Base-by-base conservation (phyloP, 2,329 filamentous ascomycete genomes). In the Exophiala sideris region DNA sequence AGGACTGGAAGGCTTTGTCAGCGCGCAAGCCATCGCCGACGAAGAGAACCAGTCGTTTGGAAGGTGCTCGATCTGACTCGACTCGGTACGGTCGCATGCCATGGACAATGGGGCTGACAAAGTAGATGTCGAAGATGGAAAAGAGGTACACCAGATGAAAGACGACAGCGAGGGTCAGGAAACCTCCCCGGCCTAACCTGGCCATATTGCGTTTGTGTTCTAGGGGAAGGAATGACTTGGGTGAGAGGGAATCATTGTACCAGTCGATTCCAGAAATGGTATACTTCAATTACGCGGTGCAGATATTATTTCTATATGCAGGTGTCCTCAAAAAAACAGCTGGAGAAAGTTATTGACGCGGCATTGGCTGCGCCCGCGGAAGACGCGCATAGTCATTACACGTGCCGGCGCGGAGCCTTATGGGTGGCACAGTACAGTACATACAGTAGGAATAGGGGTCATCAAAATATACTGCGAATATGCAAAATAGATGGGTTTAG, bases 51-150 rank as follows among this genome's bases (percentile, higher is more conserved):
- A 99, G 79, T 59, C 94, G 84, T 71, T 94, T 89, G 4, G 95
- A 92, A 1, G 94, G 94, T 18, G 91, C 82, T 47, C 71, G 71
- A 48, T 75, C 73, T 39, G 73, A 64, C 56, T 91, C 82, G 35
- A 95, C 78, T 42, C 78, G 75, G 72, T 90, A 91, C 56, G 91
- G 81, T 66, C 82, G 84, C 94, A 99, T 99, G 68, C 94, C 94
- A 76, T 87, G 88, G 50, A 97, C 94, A 64, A 99, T 94, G 18
- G 94, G 94, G 70, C 91, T 96, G 68, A 96, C 91, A 69, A 99
- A 99, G 74, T 99, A 97, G 61, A 97, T 94, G 71, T 96, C 91
- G 74, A 99, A 99, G 67, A 97, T 97, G 56, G 91, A 96, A 69
- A 87, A 88, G 52, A 96, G 87, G 71, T 99, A 99, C 61, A 95